These are phyloP conservation scores for Mycena galericulata DNA, from an alignment of 768 basidiomycete species.

Conservation along the genomic window DNA sequence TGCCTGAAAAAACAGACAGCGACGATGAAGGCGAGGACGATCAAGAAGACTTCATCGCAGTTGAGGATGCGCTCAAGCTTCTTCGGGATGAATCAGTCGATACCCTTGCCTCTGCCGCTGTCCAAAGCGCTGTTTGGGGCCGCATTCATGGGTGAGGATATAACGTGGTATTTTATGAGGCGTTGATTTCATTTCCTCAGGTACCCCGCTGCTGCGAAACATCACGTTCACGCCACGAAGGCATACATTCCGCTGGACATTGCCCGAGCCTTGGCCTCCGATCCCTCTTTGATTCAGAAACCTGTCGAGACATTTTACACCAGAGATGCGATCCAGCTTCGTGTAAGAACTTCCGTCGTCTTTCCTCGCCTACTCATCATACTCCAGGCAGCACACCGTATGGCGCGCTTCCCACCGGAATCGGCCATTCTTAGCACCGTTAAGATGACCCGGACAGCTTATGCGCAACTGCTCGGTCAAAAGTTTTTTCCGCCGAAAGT, in stretches of 20 bases:
- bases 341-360: constrained; percentile 64
- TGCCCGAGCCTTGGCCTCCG: constrained; percentile 72
- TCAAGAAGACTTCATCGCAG: constrained; percentile 64
- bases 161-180: neutral
- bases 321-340: constrained; percentile 89
- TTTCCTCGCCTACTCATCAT: neutral
- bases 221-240: constrained; percentile 82
- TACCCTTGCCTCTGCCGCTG: constrained; percentile 69
- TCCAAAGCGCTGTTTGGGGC: constrained; percentile 78
- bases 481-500: constrained; percentile 92
- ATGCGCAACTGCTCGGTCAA: constrained; percentile 93
- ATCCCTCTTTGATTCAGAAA: constrained; percentile 82
- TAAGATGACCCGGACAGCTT: constrained; percentile 89
- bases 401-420: constrained; percentile 89
- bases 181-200: constrained; percentile 49
- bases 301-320: constrained; percentile 96
- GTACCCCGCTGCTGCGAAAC: constrained; percentile 74
- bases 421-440: constrained; percentile 71
- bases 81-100: constrained; percentile 64
- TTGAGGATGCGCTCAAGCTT: constrained; percentile 72
- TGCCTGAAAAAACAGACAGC: constrained; percentile 54
- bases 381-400: constrained; percentile 84
- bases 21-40: constrained; percentile 67
- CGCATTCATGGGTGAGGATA: constrained; percentile 71
- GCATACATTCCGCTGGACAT: constrained; percentile 86